Conservation (phyloP, 306 rosid genomes). For the Biancaea sappan region DNA sequence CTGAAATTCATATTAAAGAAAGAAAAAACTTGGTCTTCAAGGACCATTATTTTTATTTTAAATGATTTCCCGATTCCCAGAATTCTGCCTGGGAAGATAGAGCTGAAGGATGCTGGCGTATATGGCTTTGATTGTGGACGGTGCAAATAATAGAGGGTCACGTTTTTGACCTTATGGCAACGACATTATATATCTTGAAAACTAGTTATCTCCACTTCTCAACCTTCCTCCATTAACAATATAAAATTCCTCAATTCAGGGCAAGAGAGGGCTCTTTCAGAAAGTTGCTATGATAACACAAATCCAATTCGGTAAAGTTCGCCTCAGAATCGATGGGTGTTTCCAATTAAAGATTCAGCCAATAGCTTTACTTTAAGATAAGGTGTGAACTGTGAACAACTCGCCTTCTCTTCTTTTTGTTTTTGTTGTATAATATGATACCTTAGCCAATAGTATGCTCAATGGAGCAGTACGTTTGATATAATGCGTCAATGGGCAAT, state of each 20-base stretch:
- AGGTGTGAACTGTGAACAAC: background rate
- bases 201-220: background rate
- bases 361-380: slow-evolving; percentile 11
- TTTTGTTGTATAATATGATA: background rate
- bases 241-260: background rate
- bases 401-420: background rate
- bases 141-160: background rate
- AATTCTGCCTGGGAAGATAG: background rate
- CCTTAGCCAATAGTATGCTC: slow-evolving; percentile 4
- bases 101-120: background rate
- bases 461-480: background rate
- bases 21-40: no score
- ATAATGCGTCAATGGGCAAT: background rate
- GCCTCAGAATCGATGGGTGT: background rate
- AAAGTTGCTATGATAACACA: slow-evolving; percentile 5
- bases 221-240: background rate
- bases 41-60: no score
- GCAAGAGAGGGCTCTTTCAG: background rate
- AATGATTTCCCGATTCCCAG: background rate
- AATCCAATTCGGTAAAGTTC: background rate
- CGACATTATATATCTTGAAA: slow-evolving; percentile 12
- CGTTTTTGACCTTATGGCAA: slow-evolving; percentile 21
- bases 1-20: no score
- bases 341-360: background rate
- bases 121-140: background rate